These are phyloP conservation scores for Trametes gibbosa DNA, from an alignment of 768 basidiomycete genomes.

Conservation along the genomic window DNA sequence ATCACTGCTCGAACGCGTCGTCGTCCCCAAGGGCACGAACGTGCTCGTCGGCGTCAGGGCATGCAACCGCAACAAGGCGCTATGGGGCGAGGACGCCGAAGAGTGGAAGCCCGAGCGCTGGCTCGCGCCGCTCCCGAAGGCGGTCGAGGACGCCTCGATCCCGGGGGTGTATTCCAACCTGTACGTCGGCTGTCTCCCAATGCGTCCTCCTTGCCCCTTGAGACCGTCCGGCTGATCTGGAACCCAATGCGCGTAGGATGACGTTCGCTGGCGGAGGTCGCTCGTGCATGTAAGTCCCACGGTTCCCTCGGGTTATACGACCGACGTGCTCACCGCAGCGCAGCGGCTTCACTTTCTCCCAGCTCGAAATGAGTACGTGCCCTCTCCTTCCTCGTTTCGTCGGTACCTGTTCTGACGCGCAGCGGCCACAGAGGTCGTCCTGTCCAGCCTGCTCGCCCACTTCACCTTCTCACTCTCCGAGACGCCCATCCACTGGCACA, in stretches of 20 bases:
- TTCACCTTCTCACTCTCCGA: constrained; percentile 19
- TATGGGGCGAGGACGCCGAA: constrained; percentile 26
- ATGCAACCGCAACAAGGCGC: constrained; percentile 24
- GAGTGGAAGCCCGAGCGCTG: constrained; percentile 27
- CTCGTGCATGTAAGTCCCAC: constrained; percentile 7
- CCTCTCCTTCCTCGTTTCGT: background rate
- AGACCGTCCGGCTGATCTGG: background rate
- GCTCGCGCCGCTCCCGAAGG: constrained; percentile 15
- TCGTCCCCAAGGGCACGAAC: constrained; percentile 19
- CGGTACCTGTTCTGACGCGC: background rate
- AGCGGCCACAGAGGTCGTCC: constrained; percentile 10
- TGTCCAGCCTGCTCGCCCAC: constrained; percentile 14
- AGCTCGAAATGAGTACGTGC: constrained; percentile 19
- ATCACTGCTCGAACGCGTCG: constrained; percentile 19
- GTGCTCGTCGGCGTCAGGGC: constrained; percentile 24
- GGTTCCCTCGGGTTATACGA: too few species aligned
- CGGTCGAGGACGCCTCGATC: constrained; percentile 9
- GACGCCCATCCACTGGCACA: constrained; percentile 19
- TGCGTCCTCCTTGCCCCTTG: background rate
- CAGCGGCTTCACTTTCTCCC: constrained; percentile 17
- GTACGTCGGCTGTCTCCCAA: background rate
- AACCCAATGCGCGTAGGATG: constrained; percentile 1
- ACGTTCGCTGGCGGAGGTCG: constrained; percentile 14
- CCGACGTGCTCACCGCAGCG: too few species aligned
- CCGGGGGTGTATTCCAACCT: constrained; percentile 19